These are phyloP conservation scores for Fusarium domesticum DNA, from an alignment of 2,329 filamentous ascomycete genomes.

Conservation along the genomic window DNA sequence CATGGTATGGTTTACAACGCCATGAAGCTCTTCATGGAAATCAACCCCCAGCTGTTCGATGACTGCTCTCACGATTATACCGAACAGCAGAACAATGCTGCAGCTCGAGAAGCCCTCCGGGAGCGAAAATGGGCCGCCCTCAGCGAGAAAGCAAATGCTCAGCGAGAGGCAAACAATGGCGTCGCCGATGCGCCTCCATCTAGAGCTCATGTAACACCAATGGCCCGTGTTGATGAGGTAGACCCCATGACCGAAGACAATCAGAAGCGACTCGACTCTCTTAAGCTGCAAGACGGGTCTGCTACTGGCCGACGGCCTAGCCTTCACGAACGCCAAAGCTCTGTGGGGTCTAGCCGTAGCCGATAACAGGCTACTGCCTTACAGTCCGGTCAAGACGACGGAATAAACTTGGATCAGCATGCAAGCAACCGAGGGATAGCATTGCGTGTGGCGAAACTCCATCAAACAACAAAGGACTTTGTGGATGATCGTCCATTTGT, in stretches of 20 bases:
- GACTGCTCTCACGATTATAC: constrained; percentile 98
- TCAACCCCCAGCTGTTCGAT: constrained; percentile 96
- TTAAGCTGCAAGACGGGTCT: constrained; percentile 79
- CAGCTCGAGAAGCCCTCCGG: constrained; percentile 76
- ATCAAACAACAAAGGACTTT: no score
- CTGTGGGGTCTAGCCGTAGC: constrained; percentile 53
- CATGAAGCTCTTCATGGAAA: constrained; percentile 99
- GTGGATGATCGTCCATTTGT: no score
- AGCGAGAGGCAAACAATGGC: constrained; percentile 50
- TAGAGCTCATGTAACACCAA: constrained; percentile 39
- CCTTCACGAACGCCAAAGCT: constrained; percentile 59
- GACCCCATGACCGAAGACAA: constrained; percentile 79
- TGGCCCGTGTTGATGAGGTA: constrained; percentile 65
- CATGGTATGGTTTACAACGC: constrained; percentile 99
- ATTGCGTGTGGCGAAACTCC: no score
- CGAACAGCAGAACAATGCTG: constrained; percentile 88
- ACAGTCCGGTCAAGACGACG: no score
- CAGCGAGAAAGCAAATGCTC: constrained; percentile 68
- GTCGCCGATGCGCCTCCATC: constrained; percentile 31
- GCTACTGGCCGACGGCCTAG: constrained; percentile 51
- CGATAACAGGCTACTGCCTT: constrained; percentile 38
- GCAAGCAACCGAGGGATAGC: no score
- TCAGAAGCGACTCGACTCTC: constrained; percentile 81
- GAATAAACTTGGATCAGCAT: no score
- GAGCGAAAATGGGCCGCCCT: constrained; percentile 89